Base-by-base conservation (phyloP, 2,329 filamentous ascomycete genomes). In the Cladophialophora carrionii region DNA sequence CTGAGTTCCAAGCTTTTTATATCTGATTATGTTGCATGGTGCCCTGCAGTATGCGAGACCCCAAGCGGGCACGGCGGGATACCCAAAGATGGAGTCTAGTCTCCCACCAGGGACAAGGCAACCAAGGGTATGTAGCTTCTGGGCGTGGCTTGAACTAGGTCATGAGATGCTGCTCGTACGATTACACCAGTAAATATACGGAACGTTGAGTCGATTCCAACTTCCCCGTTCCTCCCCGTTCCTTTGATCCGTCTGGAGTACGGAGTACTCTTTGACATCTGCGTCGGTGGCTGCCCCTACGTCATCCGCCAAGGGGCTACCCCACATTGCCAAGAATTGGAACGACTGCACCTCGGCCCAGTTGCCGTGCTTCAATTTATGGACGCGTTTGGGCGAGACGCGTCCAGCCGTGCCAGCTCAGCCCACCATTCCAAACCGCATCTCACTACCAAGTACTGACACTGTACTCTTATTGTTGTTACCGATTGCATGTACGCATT, bases 11-110 rank as follows among this genome's bases (percentile, higher is more conserved):
- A 4, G 20, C 3, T 14, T 24, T 26, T 20, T n/a, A 49, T 49
- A 2, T 26, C 9, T 32, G 51, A 54, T 48, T 48, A 57, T 57
- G 37, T 48, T 48, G 26, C 46, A 34, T 56, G n/a, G 32, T 58
- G 37, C 52, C 56, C 37, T 48, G 56, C 56, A 58, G 37, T 31
- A 46, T 12, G 32, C 37, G 17, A 20, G 34, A 37, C 24, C n/a
- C n/a, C 29, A 20, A 20, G 24, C 52, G 52, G 26, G 26, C 26
- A 29, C 26, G 6, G 26, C 26, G 26, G 26, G 6, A 29, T 3
- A 29, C 26, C 26, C 3, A 29, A 29, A 29, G 26, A 6, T 29
- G 26, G 26, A 29, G 26, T 3, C 26, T 29, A 29, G 26, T 3
- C 26, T 29, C 26, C 26, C 26, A 29, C 3, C 17, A 17, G 1